A percentile compares a stretch with the other conserved stretches of the same genome.
These are phyloP conservation scores for Trichoderma koningii DNA, from an alignment of 2,329 filamentous ascomycete species.

Conservation along the genomic window DNA sequence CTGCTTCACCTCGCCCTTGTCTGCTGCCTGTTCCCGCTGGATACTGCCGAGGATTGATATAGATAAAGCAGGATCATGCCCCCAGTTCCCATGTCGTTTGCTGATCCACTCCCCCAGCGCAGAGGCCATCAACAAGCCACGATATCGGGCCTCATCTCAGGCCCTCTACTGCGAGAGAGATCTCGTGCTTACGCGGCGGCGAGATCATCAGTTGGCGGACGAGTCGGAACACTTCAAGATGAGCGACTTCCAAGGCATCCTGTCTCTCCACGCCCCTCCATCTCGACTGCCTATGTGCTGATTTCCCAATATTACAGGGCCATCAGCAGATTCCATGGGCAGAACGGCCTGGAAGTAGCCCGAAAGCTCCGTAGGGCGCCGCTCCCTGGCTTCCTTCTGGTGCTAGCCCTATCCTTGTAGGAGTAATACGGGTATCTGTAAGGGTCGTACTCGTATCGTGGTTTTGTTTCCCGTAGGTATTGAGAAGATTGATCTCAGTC, in stretches of 20 bases:
- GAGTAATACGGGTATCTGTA: not conserved
- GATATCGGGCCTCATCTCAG: conserved; percentile 10
- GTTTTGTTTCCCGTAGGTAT: not conserved
- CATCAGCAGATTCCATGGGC: conserved; percentile 21
- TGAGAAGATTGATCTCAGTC: not conserved
- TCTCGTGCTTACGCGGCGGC: conserved; percentile 14
- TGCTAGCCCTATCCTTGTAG: not conserved
- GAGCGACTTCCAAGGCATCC: conserved; percentile 5
- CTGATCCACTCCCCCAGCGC: conserved; percentile 1
- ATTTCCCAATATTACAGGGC: conserved; percentile 21
- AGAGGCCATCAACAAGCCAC: no score
- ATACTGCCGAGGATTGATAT: not conserved
- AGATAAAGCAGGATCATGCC: not conserved
- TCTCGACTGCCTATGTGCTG: conserved; percentile 5
- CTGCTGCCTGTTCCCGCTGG: not conserved
- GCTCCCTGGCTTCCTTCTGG: not conserved
- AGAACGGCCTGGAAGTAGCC: conserved; percentile 2
- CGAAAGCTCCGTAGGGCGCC: not conserved
- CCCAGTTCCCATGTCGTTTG: not conserved
- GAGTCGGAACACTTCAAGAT: conserved; percentile 14
- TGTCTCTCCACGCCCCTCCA: not conserved
- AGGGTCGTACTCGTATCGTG: not conserved
- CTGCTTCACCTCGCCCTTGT: not conserved
- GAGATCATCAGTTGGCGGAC: conserved; percentile 11
- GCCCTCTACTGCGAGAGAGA: conserved; percentile 19